phyloP scores from a whole-genome alignment of 2,329 filamentous ascomycete species.

The Hyphodiscus sp. region DNA sequence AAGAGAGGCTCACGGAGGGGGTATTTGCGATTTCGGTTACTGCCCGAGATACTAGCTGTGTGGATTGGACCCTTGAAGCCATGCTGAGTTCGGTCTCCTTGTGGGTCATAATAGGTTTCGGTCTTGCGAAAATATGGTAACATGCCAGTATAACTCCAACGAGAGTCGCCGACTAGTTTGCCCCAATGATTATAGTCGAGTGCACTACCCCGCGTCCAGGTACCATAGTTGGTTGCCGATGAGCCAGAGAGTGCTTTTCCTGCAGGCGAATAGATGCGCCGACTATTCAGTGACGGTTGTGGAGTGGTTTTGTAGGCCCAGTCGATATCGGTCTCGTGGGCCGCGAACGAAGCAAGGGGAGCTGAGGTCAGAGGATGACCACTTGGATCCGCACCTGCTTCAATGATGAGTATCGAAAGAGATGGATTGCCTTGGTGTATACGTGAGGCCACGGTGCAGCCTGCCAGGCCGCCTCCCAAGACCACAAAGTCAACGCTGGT shows the following conservation, averaged over 20 bases:
- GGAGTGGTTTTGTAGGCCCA: constrained; percentile 28
- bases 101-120: neutral
- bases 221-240: constrained; percentile 29
- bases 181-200: constrained; percentile 39
- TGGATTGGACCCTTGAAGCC: neutral
- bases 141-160: constrained; percentile 40
- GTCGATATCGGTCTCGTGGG: constrained; percentile 16
- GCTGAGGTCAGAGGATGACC: constrained; percentile 1
- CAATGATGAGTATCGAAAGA: constrained; percentile 5
- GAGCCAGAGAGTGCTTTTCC: constrained; percentile 29
- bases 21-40: neutral
- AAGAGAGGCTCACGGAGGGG: neutral
- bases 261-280: constrained; percentile 21
- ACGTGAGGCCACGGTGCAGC: constrained; percentile 4
- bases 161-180: constrained; percentile 32
- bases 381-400: constrained; percentile 8
- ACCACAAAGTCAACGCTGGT: constrained; percentile 5
- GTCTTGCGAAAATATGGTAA: constrained; percentile 35
- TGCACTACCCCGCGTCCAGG: constrained; percentile 24
- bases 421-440: neutral
- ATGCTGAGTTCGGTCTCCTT: neutral
- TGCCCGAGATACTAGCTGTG: neutral
- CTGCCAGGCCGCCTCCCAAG: constrained; percentile 9
- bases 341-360: neutral
- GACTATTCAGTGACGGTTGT: constrained; percentile 14